These are phyloP conservation scores for Protea cynaroides DNA, from an alignment of 164 flowering plant genomes.

Conservation along the genomic window DNA sequence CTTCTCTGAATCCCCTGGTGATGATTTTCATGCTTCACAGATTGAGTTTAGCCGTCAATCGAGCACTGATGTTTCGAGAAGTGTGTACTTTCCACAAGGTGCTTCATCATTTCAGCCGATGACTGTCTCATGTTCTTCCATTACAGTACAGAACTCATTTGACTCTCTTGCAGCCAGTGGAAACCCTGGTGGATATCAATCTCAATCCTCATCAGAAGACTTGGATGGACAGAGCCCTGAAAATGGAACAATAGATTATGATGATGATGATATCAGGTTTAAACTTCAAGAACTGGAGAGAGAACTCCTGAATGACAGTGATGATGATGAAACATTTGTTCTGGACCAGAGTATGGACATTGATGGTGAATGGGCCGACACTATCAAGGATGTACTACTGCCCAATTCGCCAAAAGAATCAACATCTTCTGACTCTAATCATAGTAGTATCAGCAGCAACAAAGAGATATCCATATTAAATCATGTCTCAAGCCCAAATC, in stretches of 20 bases:
- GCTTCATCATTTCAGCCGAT: conserved; percentile 22
- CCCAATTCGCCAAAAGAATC: conserved; percentile 75
- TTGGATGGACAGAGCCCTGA: conserved; percentile 41
- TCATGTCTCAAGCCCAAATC: conserved; percentile 11
- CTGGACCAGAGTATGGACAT: conserved; percentile 46
- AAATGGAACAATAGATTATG: conserved; percentile 30
- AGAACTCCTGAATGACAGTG: conserved; percentile 54
- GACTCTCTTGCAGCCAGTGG: conserved; percentile 9
- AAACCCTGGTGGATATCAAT: conserved; percentile 16
- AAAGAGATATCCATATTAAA: conserved; percentile 32
- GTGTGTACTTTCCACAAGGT: conserved; percentile 23
- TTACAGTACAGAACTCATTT: conserved; percentile 20
- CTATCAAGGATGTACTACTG: conserved; percentile 24
- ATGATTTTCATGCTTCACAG: conserved; percentile 23
- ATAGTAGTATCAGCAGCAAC: conserved; percentile 56
- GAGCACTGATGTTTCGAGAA: conserved; percentile 24
- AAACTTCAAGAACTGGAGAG: conserved; percentile 84
- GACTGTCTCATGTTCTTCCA: conserved; percentile 19
- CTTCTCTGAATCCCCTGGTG: conserved; percentile 49
- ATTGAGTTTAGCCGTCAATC: conserved; percentile 25
- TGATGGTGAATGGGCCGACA: conserved; percentile 59
- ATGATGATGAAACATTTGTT: conserved; percentile 30
- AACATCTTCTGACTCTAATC: conserved; percentile 57
- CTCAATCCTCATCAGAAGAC: conserved; percentile 29
- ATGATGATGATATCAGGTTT: conserved; percentile 46